Base-by-base conservation (phyloP, 257 asterid species). In the Gentiana macrophylla region DNA sequence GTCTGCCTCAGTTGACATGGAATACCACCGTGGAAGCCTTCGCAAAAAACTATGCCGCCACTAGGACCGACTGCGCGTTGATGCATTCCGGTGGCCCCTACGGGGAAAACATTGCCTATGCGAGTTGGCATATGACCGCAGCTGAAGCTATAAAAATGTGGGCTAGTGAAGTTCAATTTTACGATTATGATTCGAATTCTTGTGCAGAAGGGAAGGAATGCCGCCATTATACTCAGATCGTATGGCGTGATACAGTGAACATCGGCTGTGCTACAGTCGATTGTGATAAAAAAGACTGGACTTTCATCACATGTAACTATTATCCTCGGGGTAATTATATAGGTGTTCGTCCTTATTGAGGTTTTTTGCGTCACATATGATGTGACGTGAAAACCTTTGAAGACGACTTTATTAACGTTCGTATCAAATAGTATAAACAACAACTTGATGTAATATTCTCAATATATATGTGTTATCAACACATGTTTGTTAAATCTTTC, bases 81-180 rank as follows among this genome's bases (percentile, higher is more conserved):
- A n/a, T 10, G 35, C 79, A 73, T 46, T 73, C 79, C 0, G 55
- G 44, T 0, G 74, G 75, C 8, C 70, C 63, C 1, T 73, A 60
- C 1, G 79, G 79, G 2, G 79, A 73, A 35, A 73, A 73, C 35
- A 57, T 73, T 32, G 75, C 75, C 1, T 32, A 52, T 48, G 72
- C 67, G 1, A 12, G 32, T 4, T 59, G 64, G 6, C 59, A 57
- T 5, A 11, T 69, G 12, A 48, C 53, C 0, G 79, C 66, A 0
- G 60, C 57, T 1, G 64, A 73, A 12, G 70, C 72, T 0, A 69
- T 65, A 9, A 53, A 57, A 0, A 0, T 68, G 41, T 73, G 79
- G 75, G 72, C 66, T 0, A 63, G 50, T 3, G 79, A 73, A 61
- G 60, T 48, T 36, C 4, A 24, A 1, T 36, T 47, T 32, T 73